Base-by-base conservation (phyloP, 768 basidiomycete genomes). In the Phaeolepiota aurea region DNA sequence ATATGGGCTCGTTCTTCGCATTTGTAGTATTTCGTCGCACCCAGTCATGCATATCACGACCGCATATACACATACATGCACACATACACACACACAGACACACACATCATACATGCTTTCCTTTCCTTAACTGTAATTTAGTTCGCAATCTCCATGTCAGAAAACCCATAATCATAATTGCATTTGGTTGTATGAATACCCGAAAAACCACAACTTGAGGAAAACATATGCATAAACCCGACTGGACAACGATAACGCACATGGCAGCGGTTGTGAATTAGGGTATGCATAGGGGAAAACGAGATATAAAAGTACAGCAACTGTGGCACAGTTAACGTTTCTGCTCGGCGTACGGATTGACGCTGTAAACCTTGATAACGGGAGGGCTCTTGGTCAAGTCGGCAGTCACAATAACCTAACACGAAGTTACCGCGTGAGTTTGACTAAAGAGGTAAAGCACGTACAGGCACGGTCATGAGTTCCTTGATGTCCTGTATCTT, bases 351-450 rank as follows among this genome's bases (percentile, higher is more conserved):
- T 87, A 93, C 5, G 91, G 91, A 56, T 92, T 92, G 54, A 91
- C 87, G 53, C 89, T 91, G 71, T 92, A 92, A 43, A 98, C 91
- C 63, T 96, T 93, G 72, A 98, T 86, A 54, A 97, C 88, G 3
- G 92, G 92, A 30, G 92, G 92, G 51, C 87, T 90, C 77, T 94
- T 96, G 46, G 89, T 90, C 51, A 94, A 64, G 59, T 97, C 92
- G 21, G 90, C 90, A 31, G 91, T 93, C 50, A 96, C 82, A 54
- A 96, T 93, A 50, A 93, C 90, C 88, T 91, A 30, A 45, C 36
- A 41, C n/a, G n/a, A n/a, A n/a, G n/a, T n/a, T n/a, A n/a, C n/a
- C n/a, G n/a, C n/a, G n/a, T 40, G 30, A 53, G 44, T 45, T 11
- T 10, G 32, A 14, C 20, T 16, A 16, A 32, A 20, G 19, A 36